phyloP scores from a whole-genome alignment of 371 early-diverging fungal genomes.

The Mucor ambiguus region DNA sequence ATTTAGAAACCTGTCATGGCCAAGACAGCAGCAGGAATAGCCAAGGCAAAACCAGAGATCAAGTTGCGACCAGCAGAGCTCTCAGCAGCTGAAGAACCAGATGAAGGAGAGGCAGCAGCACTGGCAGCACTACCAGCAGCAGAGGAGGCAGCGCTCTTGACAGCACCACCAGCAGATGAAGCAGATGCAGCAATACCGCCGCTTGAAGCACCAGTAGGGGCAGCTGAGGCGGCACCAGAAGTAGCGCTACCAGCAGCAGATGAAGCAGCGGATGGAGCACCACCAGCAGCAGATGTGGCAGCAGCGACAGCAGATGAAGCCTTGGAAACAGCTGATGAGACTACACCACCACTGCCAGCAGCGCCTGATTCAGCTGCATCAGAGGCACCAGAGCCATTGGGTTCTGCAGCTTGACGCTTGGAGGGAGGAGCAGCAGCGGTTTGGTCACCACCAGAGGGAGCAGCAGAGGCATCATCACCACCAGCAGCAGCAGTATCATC shows the following conservation, averaged over 20 bases:
- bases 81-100: slow-evolving; percentile 1
- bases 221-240: slow-evolving; percentile 1
- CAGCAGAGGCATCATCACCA: slow-evolving; percentile 14
- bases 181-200: neutral
- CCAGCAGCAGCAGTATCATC: slow-evolving; percentile 15
- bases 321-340: neutral
- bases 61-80: slow-evolving; percentile 18
- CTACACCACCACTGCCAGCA: slow-evolving; percentile 1
- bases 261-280: neutral
- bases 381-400: neutral
- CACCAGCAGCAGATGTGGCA: neutral
- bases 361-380: neutral
- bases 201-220: neutral
- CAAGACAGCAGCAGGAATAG: slow-evolving; percentile 22
- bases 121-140: slow-evolving; percentile 1
- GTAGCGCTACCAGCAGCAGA: neutral
- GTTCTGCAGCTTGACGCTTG: slow-evolving; percentile 5
- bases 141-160: neutral
- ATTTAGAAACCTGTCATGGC: slow-evolving; percentile 31
- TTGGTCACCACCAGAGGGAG: slow-evolving; percentile 1
- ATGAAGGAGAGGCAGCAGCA: neutral
- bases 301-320: slow-evolving; percentile 4
- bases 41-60: slow-evolving; percentile 17
- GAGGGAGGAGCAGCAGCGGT: slow-evolving; percentile 27
- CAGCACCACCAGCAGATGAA: neutral